Evolutionary conservation across 2,329 filamentous ascomycete genomes (phyloP), one percentile per base, ranked within the genome.

Genomic region (Exophiala viscosa): DNA sequence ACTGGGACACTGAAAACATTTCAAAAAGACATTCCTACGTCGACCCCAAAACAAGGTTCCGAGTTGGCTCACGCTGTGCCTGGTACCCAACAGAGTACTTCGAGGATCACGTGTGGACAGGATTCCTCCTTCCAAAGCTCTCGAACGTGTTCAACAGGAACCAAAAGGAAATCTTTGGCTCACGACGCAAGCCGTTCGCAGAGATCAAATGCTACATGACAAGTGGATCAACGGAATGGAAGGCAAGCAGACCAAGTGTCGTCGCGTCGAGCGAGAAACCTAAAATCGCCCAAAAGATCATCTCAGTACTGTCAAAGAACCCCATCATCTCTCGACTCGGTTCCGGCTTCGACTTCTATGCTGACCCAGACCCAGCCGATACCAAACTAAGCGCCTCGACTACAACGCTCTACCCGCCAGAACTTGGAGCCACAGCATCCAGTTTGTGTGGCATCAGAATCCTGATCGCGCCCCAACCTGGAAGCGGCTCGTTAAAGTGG

Each of bases 191-290:
- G 38, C 38, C 5, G 11, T 14, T 8, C 14, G 15, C 38, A 3
- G 14, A 40, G 14, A 40, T 40, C 38, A 40, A 40, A 40, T 40
- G 38, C 15, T 40, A 40, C 38, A 40, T 40, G 38, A 40, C 38
- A 14, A 15, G 38, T 18, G 5, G 5, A 14, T n/a, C 38, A 18
- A 2, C 10, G 2, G 9, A 17, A 10, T 40, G 38, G 38, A 40
- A 17, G 9, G 20, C 5, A 8, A 18, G 14, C 38, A 40, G n/a
- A 17, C 38, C 38, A 40, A 40, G 6, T 4, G n/a, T 40, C 9
- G 38, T 40, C 11, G 38, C 38, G 9, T 40, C 38, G 14, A 17
- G 38, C 38, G n/a, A 5, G n/a, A 40, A 40, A 3, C 38, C 38
- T 5, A 40, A 40, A 18, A 9, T 17, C 20, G 38, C 38, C 14